These are phyloP conservation scores for Colletotrichum musae DNA, from an alignment of 2,329 filamentous ascomycete species.

Conservation along the genomic window DNA sequence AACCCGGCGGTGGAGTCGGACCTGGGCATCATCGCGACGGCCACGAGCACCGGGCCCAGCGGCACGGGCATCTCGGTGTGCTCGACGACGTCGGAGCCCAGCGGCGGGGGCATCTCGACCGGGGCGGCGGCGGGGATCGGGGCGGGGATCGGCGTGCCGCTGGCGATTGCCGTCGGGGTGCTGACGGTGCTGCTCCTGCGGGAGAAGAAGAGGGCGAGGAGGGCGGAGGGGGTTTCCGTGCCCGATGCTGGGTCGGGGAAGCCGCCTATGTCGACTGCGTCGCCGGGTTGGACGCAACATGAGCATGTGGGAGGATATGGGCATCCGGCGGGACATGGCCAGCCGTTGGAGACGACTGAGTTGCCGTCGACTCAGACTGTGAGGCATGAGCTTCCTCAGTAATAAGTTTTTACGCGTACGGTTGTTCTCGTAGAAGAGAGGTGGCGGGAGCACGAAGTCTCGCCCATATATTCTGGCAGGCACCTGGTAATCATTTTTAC, in stretches of 20 bases:
- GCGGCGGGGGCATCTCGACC: background rate
- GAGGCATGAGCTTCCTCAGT: constrained; percentile 10
- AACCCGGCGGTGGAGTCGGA: constrained; percentile 2
- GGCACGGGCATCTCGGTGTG: background rate
- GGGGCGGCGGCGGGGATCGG: constrained; percentile 37
- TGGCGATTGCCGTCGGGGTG: constrained; percentile 23
- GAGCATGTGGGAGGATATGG: background rate
- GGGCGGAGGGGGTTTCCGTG: background rate
- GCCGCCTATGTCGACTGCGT: background rate
- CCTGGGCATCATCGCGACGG: background rate
- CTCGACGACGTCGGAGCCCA: background rate
- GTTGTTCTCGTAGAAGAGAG: no score
- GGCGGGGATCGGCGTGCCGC: constrained; percentile 27
- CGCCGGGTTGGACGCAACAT: background rate
- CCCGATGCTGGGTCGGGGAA: background rate
- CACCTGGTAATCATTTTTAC: no score
- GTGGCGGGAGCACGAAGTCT: no score
- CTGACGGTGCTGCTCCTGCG: constrained; percentile 31
- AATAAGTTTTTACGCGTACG: background rate
- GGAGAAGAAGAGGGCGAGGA: constrained; percentile 30
- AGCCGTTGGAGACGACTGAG: background rate
- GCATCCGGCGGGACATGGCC: background rate
- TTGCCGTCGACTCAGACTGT: constrained; percentile 3
- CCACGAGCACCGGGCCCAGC: background rate
- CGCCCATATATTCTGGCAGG: no score